These are phyloP conservation scores for Liriodendron chinense DNA, from an alignment of 164 flowering plant genomes.

Conservation along the genomic window DNA sequence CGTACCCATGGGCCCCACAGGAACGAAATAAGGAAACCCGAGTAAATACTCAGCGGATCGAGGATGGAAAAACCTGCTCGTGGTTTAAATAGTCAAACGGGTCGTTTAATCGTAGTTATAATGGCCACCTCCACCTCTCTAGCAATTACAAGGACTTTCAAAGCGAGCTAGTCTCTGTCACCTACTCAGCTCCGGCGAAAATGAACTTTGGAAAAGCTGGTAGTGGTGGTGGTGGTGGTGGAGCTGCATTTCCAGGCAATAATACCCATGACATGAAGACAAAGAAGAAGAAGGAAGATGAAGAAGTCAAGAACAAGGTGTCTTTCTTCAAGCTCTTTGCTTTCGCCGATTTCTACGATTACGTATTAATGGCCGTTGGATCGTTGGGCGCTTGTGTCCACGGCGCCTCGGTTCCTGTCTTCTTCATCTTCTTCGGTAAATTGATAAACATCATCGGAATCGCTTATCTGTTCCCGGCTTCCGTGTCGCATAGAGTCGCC, in stretches of 20 bases:
- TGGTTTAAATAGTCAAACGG: not conserved
- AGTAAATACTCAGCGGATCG: no score
- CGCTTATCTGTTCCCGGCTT: conserved; percentile 72
- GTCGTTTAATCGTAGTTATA: not conserved
- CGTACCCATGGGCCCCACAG: no score
- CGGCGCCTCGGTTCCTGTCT: conserved; percentile 93
- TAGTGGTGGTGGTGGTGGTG: not conserved
- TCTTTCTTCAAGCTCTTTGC: conserved; percentile 63
- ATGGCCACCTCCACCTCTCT: not conserved
- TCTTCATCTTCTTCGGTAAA: conserved; percentile 92
- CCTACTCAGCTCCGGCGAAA: not conserved
- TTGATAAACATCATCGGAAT: conserved; percentile 73
- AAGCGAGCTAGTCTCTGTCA: not conserved
- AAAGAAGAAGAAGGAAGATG: conserved; percentile 15
- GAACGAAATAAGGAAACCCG: no score
- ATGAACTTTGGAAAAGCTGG: conserved; percentile 3
- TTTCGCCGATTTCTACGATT: conserved; percentile 80
- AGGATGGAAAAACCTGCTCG: no score
- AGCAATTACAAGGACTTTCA: not conserved
- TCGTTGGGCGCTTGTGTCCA: conserved; percentile 78
- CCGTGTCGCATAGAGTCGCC: conserved; percentile 78
- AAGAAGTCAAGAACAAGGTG: conserved; percentile 35
- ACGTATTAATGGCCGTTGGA: conserved; percentile 70
- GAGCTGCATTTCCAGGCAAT: not conserved
- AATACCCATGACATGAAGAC: conserved; percentile 8